Evolutionary conservation across 192 early-diverging fungal species (phyloP).

Genomic region (Allomyces arbusculus): DNA sequence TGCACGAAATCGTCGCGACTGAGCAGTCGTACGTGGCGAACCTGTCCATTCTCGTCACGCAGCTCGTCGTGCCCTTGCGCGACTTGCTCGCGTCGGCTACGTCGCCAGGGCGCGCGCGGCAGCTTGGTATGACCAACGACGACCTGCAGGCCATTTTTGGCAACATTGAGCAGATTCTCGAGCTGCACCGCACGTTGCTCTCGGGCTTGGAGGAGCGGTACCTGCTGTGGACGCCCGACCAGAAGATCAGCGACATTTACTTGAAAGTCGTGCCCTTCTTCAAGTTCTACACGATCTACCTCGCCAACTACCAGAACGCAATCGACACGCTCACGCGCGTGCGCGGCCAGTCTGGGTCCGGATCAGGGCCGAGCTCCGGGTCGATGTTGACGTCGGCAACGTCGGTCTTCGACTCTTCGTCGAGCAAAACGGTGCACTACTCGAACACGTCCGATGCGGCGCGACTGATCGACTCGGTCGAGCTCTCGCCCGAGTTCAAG

Average conservation of each 20-base stretch:
- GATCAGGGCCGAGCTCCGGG: too few relatives aligned
- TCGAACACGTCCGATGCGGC: slow-evolving; percentile 6
- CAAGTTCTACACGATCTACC: slow-evolving; percentile 29
- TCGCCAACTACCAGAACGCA: slow-evolving; percentile 15
- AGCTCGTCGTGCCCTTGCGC: neutral
- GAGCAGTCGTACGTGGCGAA: neutral
- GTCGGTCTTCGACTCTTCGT: slow-evolving; percentile 3
- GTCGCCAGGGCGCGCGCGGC: too few relatives aligned
- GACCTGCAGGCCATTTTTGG: neutral
- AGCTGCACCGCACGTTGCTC: neutral
- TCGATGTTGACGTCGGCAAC: too few relatives aligned
- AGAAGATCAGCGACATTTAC: slow-evolving; percentile 9
- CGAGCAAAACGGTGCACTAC: slow-evolving; percentile 8
- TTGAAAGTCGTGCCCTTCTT: slow-evolving; percentile 21
- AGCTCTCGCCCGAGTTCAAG: slow-evolving; percentile 16
- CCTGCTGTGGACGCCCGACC: neutral
- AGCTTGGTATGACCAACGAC: neutral
- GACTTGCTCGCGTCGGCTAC: neutral
- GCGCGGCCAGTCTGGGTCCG: too few relatives aligned
- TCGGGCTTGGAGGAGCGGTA: neutral
- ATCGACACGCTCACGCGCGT: slow-evolving; percentile 5
- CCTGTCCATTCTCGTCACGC: neutral
- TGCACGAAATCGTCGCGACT: neutral
- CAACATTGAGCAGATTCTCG: neutral
- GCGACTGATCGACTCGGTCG: slow-evolving; percentile 15